Conservation (phyloP, 768 basidiomycete species). For the Candolleomyces eurysporus region DNA sequence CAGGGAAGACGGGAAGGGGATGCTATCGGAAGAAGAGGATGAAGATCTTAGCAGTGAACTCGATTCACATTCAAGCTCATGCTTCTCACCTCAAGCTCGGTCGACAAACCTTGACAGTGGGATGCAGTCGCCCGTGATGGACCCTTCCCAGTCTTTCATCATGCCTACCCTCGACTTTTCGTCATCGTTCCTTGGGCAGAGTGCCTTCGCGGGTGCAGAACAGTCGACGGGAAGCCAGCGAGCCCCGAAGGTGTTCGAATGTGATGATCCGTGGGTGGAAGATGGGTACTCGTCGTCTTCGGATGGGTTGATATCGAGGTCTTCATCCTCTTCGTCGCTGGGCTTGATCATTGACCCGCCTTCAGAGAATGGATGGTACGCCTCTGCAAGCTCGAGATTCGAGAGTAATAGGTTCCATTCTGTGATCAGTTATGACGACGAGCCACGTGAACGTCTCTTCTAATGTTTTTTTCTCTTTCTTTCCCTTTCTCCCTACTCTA, state of each 20-base stretch:
- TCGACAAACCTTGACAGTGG: conserved; percentile 1
- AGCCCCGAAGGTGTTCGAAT: conserved; percentile 12
- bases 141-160: conserved; percentile 67
- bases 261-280: conserved; percentile 33
- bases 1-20: conserved; percentile 22
- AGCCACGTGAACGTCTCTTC: not conserved
- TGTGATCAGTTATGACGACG: not conserved
- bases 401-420: not conserved
- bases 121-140: conserved; percentile 18
- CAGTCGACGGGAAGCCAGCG: conserved; percentile 3
- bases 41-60: conserved; percentile 17
- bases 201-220: conserved; percentile 5
- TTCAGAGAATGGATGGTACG: conserved; percentile 32
- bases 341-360: conserved; percentile 25
- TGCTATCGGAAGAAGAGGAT: conserved; percentile 25
- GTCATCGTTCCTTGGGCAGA: conserved; percentile 37
- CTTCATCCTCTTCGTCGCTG: conserved; percentile 12
- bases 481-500: too few relatives aligned
- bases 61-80: not conserved
- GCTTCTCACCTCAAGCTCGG: conserved; percentile 1
- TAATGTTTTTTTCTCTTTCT: not conserved
- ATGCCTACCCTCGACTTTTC: conserved; percentile 79
- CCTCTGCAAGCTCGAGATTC: not conserved
- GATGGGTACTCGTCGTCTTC: conserved; percentile 15
- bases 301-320: conserved; percentile 10